Base-by-base conservation (phyloP, 352 stramenopile genomes). In the Phytopythium cucurbitacearum region DNA sequence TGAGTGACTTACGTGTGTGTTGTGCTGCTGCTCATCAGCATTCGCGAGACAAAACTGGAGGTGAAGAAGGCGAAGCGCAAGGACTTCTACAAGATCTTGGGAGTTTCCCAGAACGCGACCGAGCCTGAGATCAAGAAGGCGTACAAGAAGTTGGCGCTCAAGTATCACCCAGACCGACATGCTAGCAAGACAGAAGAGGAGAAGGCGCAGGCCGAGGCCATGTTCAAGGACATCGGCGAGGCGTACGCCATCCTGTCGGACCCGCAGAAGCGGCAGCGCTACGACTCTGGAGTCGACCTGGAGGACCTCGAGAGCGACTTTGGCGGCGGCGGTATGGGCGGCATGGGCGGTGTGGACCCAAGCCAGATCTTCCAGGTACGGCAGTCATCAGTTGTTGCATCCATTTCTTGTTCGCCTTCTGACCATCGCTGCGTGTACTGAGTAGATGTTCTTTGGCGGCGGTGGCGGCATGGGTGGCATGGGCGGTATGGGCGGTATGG, bases 91-190 rank as follows among this genome's bases (percentile, higher is more conserved):
- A 95, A 96, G 64, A 95, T 94, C 50, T 58, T 94, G 58, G 85
- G 86, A 48, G 93, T 94, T 16, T 50, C 71, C 10, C 84, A 90
- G 65, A 80, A 42, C 48, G 80, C 95, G 10, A 86, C 81, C 5
- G 83, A 97, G 36, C 75, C 73, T 3, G 94, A 99, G 62, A 99
- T 99, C 57, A 99, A 99, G 79, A 99, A 98, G 68, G 93, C 97
- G 5, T 99, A 98, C 76, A 87, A 95, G 60, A 96, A 95, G 71
- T 59, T 79, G 54, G 93, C 96, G 34, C 76, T 99, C 10, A 89
- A 97, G 65, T 98, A 86, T 60, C 97, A 99, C 80, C 97, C 97
- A 21, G 97, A 99, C 84, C 96, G 87, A 47, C 83, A 98, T 52
- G 76, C 87, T 21, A 76, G 56, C 56, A 97, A 97, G 68, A 83